A percentile compares a stretch with the other conserved stretches of the same genome.
These are phyloP conservation scores for Kodamaea nitidulidarum DNA, from an alignment of 805 yeast genomes.

Conservation along the genomic window DNA sequence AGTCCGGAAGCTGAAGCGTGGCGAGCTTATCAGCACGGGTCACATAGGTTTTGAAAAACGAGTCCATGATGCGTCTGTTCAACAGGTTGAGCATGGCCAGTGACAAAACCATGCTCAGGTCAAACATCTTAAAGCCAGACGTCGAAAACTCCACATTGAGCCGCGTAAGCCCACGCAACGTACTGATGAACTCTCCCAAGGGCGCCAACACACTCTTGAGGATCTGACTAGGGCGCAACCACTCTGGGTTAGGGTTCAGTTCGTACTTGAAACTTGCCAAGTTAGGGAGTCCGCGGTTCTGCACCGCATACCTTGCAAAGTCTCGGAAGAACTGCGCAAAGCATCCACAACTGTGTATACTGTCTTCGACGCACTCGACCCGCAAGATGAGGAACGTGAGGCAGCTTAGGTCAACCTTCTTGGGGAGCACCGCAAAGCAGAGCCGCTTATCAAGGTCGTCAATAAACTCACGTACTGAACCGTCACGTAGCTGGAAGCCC, in stretches of 20 bases:
- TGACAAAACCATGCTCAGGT: constrained; percentile 26
- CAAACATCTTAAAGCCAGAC: constrained; percentile 37
- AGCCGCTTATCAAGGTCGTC: constrained; percentile 17
- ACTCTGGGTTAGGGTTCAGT: constrained; percentile 29
- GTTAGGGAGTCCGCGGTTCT: constrained; percentile 28
- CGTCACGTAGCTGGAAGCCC: constrained; percentile 2
- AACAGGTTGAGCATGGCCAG: constrained; percentile 26
- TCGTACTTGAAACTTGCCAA: constrained; percentile 27
- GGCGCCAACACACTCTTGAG: constrained; percentile 29
- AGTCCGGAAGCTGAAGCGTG: constrained; percentile 31
- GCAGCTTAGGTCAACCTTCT: constrained; percentile 23
- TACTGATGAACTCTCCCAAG: constrained; percentile 26
- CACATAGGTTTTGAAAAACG: constrained; percentile 29
- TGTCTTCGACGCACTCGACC: constrained; percentile 29
- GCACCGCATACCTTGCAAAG: constrained; percentile 18
- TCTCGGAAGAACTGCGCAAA: constrained; percentile 26
- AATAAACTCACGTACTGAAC: constrained; percentile 12
- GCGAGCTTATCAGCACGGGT: constrained; percentile 2
- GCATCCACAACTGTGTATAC: constrained; percentile 23
- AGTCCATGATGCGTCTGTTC: constrained; percentile 33
- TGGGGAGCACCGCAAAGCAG: constrained; percentile 16
- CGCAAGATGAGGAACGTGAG: constrained; percentile 24
- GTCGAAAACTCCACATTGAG: constrained; percentile 31
- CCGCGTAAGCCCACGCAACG: constrained; percentile 20
- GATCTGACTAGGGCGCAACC: constrained; percentile 34